A percentile compares a stretch with the other conserved stretches of the same genome.
Evolutionary conservation across 345 rosid species (phyloP).

Genomic region (Moricandia moricandioides): DNA sequence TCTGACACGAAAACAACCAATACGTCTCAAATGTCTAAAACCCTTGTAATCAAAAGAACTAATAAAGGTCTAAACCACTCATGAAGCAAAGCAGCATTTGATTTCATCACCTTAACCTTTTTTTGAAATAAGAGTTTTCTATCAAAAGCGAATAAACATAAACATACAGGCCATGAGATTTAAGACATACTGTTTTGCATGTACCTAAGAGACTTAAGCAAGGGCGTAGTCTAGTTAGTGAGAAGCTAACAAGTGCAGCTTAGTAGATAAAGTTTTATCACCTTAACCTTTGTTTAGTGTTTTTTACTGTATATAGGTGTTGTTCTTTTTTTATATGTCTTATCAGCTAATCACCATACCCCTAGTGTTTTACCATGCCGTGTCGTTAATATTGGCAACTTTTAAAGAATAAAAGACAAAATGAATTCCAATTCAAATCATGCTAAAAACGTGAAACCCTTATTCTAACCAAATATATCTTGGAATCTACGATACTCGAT

Average conservation of each 20-base stretch:
- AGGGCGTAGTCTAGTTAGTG: neutral
- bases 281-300: too few species aligned
- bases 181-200: neutral
- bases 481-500: neutral
- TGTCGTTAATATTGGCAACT: neutral
- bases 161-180: neutral
- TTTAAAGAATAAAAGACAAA: neutral
- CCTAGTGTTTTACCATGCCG: too few species aligned
- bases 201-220: neutral
- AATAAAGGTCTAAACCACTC: too few species aligned
- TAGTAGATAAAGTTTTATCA: neutral
- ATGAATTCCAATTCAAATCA: neutral
- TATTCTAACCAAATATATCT: neutral
- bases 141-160: neutral
- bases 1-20: too few species aligned
- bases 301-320: too few species aligned
- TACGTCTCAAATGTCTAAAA: too few species aligned
- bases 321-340: too few species aligned
- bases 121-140: neutral
- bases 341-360: too few species aligned
- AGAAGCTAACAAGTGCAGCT: neutral
- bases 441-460: neutral
- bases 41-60: too few species aligned
- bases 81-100: too few species aligned
- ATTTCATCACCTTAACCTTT: too few species aligned